These are phyloP conservation scores for Pestalotiopsis fici DNA, from an alignment of 2,329 filamentous ascomycete genomes.

Conservation along the genomic window DNA sequence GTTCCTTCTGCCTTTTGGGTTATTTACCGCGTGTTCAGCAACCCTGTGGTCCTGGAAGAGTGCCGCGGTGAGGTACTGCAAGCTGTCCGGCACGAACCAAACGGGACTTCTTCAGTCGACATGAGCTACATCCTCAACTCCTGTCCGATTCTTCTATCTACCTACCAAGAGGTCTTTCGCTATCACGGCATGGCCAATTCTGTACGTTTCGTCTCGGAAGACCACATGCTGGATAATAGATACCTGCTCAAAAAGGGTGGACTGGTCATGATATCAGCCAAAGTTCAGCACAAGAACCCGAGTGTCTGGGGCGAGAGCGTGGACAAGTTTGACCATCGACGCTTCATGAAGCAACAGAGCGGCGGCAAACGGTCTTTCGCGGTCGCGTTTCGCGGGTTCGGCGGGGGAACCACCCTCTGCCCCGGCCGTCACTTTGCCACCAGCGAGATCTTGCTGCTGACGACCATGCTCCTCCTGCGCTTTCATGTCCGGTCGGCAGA, in stretches of 20 bases:
- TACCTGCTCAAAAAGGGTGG: not conserved
- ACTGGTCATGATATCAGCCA: not conserved
- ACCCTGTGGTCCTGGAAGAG: not conserved
- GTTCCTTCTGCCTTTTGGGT: not conserved
- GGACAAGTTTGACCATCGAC: not conserved
- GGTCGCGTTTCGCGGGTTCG: conserved; percentile 15
- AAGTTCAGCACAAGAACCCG: not conserved
- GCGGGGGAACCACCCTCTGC: conserved; percentile 14
- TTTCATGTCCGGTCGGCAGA: conserved; percentile 13
- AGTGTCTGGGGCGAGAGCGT: not conserved
- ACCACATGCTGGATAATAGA: not conserved
- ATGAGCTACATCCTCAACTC: conserved; percentile 4
- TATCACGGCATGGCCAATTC: conserved; percentile 8
- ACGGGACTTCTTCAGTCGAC: not conserved
- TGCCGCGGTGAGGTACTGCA: conserved; percentile 1
- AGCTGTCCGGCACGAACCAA: not conserved
- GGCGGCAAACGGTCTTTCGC: conserved; percentile 7
- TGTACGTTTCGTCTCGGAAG: not conserved
- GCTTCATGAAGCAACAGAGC: not conserved
- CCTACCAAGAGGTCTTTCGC: conserved; percentile 12
- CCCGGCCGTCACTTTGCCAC: conserved; percentile 16
- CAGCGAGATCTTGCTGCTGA: conserved; percentile 12
- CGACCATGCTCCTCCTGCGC: conserved; percentile 10
- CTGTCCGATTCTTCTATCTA: conserved; percentile 11
- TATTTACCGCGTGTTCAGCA: not conserved